Percentiles rank a stretch among this genome's conserved stretches.
These are phyloP conservation scores for Coffea eugenioides DNA, from an alignment of 257 asterid genomes.

Conservation along the genomic window DNA sequence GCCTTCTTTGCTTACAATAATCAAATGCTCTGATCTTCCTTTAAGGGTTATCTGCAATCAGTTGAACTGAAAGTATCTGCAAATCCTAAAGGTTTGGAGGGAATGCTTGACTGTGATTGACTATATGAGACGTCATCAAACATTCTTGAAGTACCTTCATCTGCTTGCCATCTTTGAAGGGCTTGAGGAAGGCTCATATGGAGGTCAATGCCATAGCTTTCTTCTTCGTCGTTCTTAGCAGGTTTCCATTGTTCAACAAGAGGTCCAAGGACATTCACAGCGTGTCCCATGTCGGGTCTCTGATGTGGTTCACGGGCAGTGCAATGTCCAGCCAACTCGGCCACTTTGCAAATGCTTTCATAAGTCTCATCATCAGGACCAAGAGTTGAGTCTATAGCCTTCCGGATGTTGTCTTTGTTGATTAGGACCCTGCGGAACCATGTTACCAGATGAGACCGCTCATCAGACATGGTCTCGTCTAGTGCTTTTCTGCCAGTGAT, in stretches of 20 bases:
- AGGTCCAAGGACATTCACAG: conserved; percentile 83
- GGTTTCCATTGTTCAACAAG: conserved; percentile 94
- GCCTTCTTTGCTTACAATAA: background rate
- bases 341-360: conserved; percentile 77
- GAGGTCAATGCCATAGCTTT: conserved; percentile 55
- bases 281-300: conserved; percentile 98
- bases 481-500: conserved; percentile 81
- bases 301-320: conserved; percentile 89
- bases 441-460: conserved; percentile 78
- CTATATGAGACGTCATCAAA: conserved; percentile 63
- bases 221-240: conserved; percentile 59
- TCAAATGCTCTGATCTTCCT: background rate
- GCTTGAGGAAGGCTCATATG: conserved; percentile 89
- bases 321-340: conserved; percentile 90
- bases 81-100: conserved; percentile 68
- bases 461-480: conserved; percentile 83
- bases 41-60: conserved; percentile 64
- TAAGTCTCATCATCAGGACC: conserved; percentile 73
- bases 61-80: conserved; percentile 65
- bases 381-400: conserved; percentile 67
- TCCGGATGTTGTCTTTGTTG: conserved; percentile 68
- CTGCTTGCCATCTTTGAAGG: conserved; percentile 90
- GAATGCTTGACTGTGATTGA: conserved; percentile 76
- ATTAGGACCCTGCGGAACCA: conserved; percentile 92
- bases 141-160: conserved; percentile 93